These are phyloP conservation scores for Lactarius hatsudake DNA, from an alignment of 768 basidiomycete species.

Conservation along the genomic window DNA sequence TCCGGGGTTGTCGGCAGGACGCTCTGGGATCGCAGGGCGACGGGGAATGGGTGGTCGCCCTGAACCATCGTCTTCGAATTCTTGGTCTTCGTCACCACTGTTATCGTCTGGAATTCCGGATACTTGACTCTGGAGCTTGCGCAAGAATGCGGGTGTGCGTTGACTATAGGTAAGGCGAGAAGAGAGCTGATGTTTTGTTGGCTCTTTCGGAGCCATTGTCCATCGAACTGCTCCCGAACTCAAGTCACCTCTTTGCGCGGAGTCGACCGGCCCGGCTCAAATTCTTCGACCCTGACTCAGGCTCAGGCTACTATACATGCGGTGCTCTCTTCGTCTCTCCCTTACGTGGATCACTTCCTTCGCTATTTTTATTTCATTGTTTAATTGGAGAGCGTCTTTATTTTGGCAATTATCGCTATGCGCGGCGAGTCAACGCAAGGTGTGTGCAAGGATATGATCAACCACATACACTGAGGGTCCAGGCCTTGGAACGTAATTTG, in stretches of 20 bases:
- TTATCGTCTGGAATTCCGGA: slow-evolving; percentile 53
- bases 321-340: neutral
- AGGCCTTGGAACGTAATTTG: slow-evolving; percentile 81
- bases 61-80: slow-evolving; percentile 63
- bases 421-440: neutral
- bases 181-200: slow-evolving; percentile 68
- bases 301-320: too few species aligned
- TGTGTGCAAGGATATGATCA: neutral
- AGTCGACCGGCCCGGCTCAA: slow-evolving; percentile 1
- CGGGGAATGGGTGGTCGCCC: slow-evolving; percentile 72
- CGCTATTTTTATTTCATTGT: neutral
- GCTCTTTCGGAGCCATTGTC: slow-evolving; percentile 53
- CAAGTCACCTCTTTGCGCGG: neutral
- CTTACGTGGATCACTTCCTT: neutral
- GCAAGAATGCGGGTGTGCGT: slow-evolving; percentile 61
- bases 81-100: slow-evolving; percentile 41
- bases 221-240: neutral
- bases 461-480: slow-evolving; percentile 66
- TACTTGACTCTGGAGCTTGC: slow-evolving; percentile 60
- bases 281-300: neutral
- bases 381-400: slow-evolving; percentile 41
- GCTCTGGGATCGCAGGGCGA: slow-evolving; percentile 68
- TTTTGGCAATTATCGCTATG: slow-evolving; percentile 47
- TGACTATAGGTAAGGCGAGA: slow-evolving; percentile 63
- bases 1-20: slow-evolving; percentile 65